These are phyloP conservation scores for Mucor ambiguus DNA, from an alignment of 371 early-diverging fungal genomes.

Conservation along the genomic window DNA sequence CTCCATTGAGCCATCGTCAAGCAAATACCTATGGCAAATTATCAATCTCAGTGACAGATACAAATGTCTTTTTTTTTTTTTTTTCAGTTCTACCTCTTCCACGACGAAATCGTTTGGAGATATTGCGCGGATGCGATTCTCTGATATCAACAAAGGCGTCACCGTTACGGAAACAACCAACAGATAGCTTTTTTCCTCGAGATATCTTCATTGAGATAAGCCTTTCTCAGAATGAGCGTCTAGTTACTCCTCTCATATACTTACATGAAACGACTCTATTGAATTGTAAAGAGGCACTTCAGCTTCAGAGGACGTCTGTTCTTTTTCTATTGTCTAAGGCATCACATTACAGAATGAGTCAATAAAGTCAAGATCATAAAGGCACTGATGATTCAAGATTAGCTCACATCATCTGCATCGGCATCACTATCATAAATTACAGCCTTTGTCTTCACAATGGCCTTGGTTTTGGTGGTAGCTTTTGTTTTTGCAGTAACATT, in stretches of 20 bases:
- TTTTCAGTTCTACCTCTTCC: slow-evolving; percentile 25
- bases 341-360: neutral
- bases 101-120: slow-evolving; percentile 16
- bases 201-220: slow-evolving; percentile 18
- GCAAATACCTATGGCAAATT: slow-evolving; percentile 16
- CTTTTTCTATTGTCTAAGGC: neutral
- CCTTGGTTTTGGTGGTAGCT: too few relatives aligned
- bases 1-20: slow-evolving; percentile 32
- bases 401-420: neutral
- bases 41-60: neutral
- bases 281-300: neutral
- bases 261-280: neutral
- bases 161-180: slow-evolving; percentile 23
- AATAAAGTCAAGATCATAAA: neutral
- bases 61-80: neutral
- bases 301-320: neutral
- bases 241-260: neutral
- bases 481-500: too few relatives aligned
- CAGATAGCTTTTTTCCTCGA: slow-evolving; percentile 25
- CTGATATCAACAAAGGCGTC: slow-evolving; percentile 28
- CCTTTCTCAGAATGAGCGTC: neutral
- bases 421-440: neutral
- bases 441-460: neutral
- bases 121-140: slow-evolving; percentile 27
- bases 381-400: neutral